Conservation (phyloP, 139 green algal genomes). For the Ulvella scutata region DNA sequence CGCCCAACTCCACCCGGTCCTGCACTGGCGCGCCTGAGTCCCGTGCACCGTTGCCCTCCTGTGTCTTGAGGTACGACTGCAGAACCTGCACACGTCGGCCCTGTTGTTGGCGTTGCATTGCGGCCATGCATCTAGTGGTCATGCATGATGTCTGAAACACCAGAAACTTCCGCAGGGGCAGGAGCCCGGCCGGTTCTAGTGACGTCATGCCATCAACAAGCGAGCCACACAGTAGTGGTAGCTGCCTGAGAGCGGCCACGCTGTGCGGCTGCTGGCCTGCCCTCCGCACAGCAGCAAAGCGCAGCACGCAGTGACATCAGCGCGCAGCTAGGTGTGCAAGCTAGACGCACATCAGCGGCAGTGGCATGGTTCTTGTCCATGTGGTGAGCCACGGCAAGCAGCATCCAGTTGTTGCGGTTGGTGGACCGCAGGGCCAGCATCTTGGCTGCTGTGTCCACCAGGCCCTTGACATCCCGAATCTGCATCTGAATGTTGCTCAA, state of each 20-base stretch:
- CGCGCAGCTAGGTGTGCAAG: no score
- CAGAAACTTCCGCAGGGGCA: no score
- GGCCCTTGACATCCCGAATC: constrained; percentile 78
- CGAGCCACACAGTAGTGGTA: no score
- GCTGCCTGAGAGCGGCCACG: no score
- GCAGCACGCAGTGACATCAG: no score
- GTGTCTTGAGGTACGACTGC: constrained; percentile 7
- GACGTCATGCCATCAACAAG: no score
- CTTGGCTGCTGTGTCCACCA: constrained; percentile 74
- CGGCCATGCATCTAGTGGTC: no score
- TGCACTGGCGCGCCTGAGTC: background rate
- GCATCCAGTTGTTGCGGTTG: constrained; percentile 82
- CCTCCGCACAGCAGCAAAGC: no score
- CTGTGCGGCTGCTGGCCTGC: no score
- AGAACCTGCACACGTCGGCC: constrained; percentile 9
- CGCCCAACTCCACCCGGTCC: constrained; percentile 63
- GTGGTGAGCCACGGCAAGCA: constrained; percentile 81
- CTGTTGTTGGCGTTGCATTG: no score
- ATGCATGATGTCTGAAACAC: no score
- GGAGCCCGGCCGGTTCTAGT: no score
- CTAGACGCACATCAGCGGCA: constrained; percentile 31
- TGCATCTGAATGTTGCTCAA: constrained; percentile 63
- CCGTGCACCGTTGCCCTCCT: background rate
- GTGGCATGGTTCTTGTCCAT: constrained; percentile 62
- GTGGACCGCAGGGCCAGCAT: constrained; percentile 66